Evolutionary conservation across 148 eudicot species (phyloP).

Genomic region (Dianthus caryophyllus): DNA sequence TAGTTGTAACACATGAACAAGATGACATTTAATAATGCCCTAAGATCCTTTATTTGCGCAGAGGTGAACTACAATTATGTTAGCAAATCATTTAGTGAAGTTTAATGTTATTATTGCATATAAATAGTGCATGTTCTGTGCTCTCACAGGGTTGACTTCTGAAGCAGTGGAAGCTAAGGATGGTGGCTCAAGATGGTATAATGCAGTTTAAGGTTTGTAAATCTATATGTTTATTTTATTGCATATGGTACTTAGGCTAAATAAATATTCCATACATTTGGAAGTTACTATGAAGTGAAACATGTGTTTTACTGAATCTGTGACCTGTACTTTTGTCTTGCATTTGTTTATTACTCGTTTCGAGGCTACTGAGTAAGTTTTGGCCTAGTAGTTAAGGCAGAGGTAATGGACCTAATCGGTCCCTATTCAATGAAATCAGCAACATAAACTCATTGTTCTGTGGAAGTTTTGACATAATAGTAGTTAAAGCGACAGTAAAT

Average conservation of each 20-base stretch:
- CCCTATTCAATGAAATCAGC: no score
- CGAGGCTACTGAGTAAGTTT: no score
- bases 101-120: neutral
- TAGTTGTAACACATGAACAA: neutral
- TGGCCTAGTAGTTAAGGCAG: no score
- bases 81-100: neutral
- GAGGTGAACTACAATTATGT: neutral
- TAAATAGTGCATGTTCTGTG: slow-evolving; percentile 5
- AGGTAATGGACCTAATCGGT: no score
- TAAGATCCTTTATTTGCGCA: slow-evolving; percentile 2
- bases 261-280: no score
- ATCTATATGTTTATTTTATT: neutral
- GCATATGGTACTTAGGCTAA: neutral
- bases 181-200: neutral
- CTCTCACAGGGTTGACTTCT: slow-evolving; percentile 4
- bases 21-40: neutral
- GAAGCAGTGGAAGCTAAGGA: neutral
- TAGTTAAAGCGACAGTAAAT: no score
- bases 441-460: no score
- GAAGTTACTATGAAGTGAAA: no score
- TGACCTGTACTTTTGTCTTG: neutral
- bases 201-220: slow-evolving; percentile 2
- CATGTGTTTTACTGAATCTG: neutral
- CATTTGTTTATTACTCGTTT: neutral
- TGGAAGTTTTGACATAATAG: no score